Percentiles rank a stretch among this genome's conserved stretches.
Evolutionary conservation across 129 eudicot genomes (phyloP).

Genomic region (Saussurea involucrata): DNA sequence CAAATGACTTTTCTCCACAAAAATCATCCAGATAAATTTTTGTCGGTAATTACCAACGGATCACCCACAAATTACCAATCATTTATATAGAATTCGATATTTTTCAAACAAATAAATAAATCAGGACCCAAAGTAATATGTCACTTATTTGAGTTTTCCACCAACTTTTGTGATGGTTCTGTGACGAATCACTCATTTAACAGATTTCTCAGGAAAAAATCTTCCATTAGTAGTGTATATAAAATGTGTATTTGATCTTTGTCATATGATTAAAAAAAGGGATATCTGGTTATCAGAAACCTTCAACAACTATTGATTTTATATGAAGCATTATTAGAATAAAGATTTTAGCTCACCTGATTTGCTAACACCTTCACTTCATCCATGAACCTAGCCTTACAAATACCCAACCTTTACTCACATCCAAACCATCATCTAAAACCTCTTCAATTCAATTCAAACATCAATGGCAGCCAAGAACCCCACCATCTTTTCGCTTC

Average conservation of each 20-base stretch:
- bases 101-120: too few species aligned
- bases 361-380: slow-evolving; percentile 25
- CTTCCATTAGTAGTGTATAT: too few species aligned
- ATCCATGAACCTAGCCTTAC: slow-evolving; percentile 28
- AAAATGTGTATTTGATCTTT: too few species aligned
- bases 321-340: slow-evolving; percentile 9
- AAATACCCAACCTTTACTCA: slow-evolving; percentile 18
- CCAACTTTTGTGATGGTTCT: too few species aligned
- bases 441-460: not conserved
- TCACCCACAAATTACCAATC: too few species aligned
- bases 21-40: too few species aligned
- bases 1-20: too few species aligned
- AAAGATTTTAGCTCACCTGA: slow-evolving; percentile 47
- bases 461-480: slow-evolving; percentile 32
- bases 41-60: too few species aligned
- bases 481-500: slow-evolving; percentile 20
- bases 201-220: too few species aligned
- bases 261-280: too few species aligned
- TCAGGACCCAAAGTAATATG: not conserved
- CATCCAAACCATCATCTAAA: not conserved
- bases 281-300: not conserved
- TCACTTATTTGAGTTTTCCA: not conserved
- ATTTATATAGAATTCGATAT: too few species aligned
- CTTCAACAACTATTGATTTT: slow-evolving; percentile 7
- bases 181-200: too few species aligned